Evolutionary conservation across 495 filamentous ascomycete species (phyloP).

Genomic region (Acidiella bohemica): DNA sequence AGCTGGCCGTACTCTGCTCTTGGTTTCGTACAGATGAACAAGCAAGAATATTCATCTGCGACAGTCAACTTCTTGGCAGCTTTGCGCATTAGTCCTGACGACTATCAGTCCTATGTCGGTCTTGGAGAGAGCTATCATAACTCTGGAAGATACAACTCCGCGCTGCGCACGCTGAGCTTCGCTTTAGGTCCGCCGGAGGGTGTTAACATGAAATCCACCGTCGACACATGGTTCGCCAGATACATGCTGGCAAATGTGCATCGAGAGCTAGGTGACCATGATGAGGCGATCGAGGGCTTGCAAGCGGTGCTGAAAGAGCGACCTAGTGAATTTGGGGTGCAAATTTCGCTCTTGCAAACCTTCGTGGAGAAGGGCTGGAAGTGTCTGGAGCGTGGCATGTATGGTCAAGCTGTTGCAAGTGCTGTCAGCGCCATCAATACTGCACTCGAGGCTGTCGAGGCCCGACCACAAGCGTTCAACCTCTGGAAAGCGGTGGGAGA

Average conservation of each 20-base stretch:
- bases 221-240: slow-evolving; percentile 78
- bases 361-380: slow-evolving; percentile 67
- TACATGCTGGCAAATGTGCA: slow-evolving; percentile 96
- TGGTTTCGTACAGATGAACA: slow-evolving; percentile 91
- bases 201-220: slow-evolving; percentile 30
- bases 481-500: slow-evolving; percentile 92
- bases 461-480: slow-evolving; percentile 63
- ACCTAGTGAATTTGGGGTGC: slow-evolving; percentile 69
- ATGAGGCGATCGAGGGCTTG: slow-evolving; percentile 66
- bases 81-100: slow-evolving; percentile 64
- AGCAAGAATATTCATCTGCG: slow-evolving; percentile 74
- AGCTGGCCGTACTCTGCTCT: slow-evolving; percentile 97
- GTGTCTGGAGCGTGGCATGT: slow-evolving; percentile 66
- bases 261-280: slow-evolving; percentile 78
- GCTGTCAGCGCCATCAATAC: slow-evolving; percentile 46
- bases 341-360: slow-evolving; percentile 74
- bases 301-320: slow-evolving; percentile 50
- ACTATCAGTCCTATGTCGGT: slow-evolving; percentile 93
- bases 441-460: slow-evolving; percentile 38
- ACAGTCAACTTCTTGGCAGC: slow-evolving; percentile 85
- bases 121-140: slow-evolving; percentile 93
- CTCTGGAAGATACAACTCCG: slow-evolving; percentile 80
- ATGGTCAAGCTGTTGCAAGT: slow-evolving; percentile 59
- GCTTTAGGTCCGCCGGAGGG: slow-evolving; percentile 57
- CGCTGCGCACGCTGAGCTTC: slow-evolving; percentile 78